Evolutionary conservation across 108 stramenopile species (phyloP).

Genomic region (Nitzschia palea): DNA sequence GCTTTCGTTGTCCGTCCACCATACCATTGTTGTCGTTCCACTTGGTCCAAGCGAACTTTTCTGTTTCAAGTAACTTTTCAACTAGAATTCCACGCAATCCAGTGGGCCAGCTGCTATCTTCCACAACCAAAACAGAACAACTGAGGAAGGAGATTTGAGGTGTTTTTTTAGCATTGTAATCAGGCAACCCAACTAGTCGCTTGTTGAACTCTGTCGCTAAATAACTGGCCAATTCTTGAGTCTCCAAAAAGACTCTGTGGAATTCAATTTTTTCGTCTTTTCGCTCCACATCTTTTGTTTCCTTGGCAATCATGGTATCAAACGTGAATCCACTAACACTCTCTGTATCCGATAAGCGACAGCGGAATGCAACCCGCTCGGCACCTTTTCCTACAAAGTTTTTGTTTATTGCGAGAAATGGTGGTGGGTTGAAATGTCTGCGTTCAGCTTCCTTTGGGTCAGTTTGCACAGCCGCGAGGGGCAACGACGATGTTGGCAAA

Average conservation of each 20-base stretch:
- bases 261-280: conserved; percentile 39
- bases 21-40: conserved; percentile 52
- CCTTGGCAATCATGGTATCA: conserved; percentile 51
- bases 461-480: background rate
- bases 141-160: conserved; percentile 41
- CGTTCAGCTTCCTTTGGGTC: background rate
- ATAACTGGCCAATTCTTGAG: conserved; percentile 49
- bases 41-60: conserved; percentile 50
- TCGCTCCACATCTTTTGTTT: conserved; percentile 42
- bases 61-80: conserved; percentile 57
- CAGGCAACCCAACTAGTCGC: conserved; percentile 33
- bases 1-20: conserved; percentile 20
- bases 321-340: conserved; percentile 30
- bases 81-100: conserved; percentile 48
- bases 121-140: conserved; percentile 52
- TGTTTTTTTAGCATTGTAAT: conserved; percentile 25
- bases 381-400: conserved; percentile 27
- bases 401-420: conserved; percentile 9
- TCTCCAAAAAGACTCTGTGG: conserved; percentile 46
- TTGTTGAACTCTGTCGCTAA: conserved; percentile 48
- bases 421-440: background rate
- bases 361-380: conserved; percentile 51
- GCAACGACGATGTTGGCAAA: background rate
- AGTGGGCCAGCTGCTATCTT: conserved; percentile 35
- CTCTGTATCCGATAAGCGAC: conserved; percentile 28